A percentile compares a stretch with the other conserved stretches of the same genome.
These are phyloP conservation scores for Mrakia hoshinonis DNA, from an alignment of 768 basidiomycete species.

Conservation along the genomic window DNA sequence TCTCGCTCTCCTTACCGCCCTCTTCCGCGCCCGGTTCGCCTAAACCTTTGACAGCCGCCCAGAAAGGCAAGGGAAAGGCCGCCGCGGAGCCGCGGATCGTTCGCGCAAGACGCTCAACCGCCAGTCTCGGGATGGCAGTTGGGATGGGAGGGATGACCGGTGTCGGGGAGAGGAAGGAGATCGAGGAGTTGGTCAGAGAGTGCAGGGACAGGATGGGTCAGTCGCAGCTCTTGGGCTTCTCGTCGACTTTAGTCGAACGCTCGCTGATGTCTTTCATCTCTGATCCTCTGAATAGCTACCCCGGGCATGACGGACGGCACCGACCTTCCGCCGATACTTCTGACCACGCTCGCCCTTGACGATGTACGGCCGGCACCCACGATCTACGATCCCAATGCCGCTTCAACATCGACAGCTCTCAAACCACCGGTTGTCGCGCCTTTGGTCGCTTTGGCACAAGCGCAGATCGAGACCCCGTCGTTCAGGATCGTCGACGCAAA, in stretches of 20 bases:
- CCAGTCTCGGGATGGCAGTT: neutral
- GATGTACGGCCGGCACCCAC: neutral
- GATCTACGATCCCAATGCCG: neutral
- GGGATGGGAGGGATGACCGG: slow-evolving; percentile 7
- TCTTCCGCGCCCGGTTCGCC: neutral
- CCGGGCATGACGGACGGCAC: neutral
- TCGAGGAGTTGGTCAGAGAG: slow-evolving; percentile 20
- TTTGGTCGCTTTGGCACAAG: neutral
- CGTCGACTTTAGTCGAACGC: neutral
- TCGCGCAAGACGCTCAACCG: neutral
- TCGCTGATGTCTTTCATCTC: neutral
- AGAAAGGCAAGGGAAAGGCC: neutral
- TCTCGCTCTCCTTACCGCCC: neutral
- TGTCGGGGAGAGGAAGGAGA: slow-evolving; percentile 21
- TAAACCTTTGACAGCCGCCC: neutral
- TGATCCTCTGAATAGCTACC: neutral
- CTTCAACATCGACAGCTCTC: neutral
- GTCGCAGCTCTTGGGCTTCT: neutral
- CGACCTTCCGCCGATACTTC: neutral
- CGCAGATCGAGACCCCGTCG: slow-evolving; percentile 8
- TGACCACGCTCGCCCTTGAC: neutral
- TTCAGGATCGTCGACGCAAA: neutral
- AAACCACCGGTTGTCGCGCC: neutral
- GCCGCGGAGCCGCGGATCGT: neutral
- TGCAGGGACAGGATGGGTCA: slow-evolving; percentile 26